A percentile compares a stretch with the other conserved stretches of the same genome.
phyloP scores from a whole-genome alignment of 2,329 filamentous ascomycete genomes.

The Fusarium burgessii region DNA sequence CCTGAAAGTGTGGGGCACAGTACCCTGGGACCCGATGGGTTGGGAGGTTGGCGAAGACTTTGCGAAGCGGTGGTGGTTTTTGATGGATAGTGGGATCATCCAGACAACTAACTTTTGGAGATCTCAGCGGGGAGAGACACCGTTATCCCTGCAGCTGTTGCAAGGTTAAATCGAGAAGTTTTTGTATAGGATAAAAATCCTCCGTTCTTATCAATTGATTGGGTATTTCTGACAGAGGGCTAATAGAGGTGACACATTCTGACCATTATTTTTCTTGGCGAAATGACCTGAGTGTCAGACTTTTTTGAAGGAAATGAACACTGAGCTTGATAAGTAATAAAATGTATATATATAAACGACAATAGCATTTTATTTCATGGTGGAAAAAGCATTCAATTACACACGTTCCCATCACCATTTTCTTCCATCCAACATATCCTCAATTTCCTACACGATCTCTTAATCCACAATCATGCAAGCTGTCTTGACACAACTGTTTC shows the following conservation, averaged over 20 bases:
- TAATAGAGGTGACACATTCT: not conserved
- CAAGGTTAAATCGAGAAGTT: accelerated
- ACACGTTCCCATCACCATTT: accelerated
- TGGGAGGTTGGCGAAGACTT: constrained; percentile 57
- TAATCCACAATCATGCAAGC: not conserved
- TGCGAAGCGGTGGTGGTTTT: constrained; percentile 42
- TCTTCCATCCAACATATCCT: too few species aligned
- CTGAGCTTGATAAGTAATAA: not conserved
- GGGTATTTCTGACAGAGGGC: accelerated
- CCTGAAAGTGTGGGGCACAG: constrained; percentile 11
- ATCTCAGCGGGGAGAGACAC: constrained; percentile 2
- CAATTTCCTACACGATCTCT: accelerated
- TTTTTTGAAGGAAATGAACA: not conserved
- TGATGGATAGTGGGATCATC: constrained; percentile 22
- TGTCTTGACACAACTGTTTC: constrained; percentile 19
- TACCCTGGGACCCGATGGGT: constrained; percentile 51
- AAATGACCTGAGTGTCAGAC: not conserved
- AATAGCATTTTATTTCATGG: accelerated
- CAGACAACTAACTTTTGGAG: constrained; percentile 34
- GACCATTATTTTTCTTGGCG: not conserved
- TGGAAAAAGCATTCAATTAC: accelerated
- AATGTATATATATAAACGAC: accelerated
- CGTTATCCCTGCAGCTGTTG: not conserved
- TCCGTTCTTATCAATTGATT: accelerated
- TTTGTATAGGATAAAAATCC: accelerated